Evolutionary conservation across 257 asterid species (phyloP), one percentile per base, ranked within the genome.

Genomic region (Schizonepeta tenuifolia): DNA sequence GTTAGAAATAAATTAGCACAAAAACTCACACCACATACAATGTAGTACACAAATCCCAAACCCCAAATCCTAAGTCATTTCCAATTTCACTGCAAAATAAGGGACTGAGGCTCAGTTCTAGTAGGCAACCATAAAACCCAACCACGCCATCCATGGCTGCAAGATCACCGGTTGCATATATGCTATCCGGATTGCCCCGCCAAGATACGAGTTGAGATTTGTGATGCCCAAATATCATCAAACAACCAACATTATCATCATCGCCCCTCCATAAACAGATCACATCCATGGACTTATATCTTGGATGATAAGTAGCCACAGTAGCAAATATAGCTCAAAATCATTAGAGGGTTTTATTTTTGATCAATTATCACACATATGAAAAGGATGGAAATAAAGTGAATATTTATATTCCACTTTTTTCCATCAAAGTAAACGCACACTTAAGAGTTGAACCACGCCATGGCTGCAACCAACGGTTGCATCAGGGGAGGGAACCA

Each of bases 131-230:
- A 13, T 3, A 14, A 46, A 44, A 46, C 18, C 51, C 17, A 2
- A 46, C 54, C 9, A 44, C 68, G 21, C 11, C 67, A 46, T 38
- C 53, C 76, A 71, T 59, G 76, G 69, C 69, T 71, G 69, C 76
- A 44, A 31, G 61, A 9, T 3, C 60, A 47, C 71, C 44, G 47
- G 71, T 31, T 67, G 71, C 71, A 28, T 31, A 9, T 0, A 20
- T 18, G 51, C 68, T 35, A 10, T 54, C 65, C 65, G 65, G 74
- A 40, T 69, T 15, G 74, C 55, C 74, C 65, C 55, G 74, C 74
- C 65, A 40, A 38, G 41, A 55, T 40, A 56, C 56, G 53, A 38
- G 73, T 35, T 22, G 20, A 2, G 53, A 47, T 33, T 59, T 47
- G n/a, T 40, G 1, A 33, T 15, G 26, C 43, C 46, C 65, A 20